Evolutionary conservation across 2,329 filamentous ascomycete species (phyloP).

Genomic region (Tolypocladium nubicola): DNA sequence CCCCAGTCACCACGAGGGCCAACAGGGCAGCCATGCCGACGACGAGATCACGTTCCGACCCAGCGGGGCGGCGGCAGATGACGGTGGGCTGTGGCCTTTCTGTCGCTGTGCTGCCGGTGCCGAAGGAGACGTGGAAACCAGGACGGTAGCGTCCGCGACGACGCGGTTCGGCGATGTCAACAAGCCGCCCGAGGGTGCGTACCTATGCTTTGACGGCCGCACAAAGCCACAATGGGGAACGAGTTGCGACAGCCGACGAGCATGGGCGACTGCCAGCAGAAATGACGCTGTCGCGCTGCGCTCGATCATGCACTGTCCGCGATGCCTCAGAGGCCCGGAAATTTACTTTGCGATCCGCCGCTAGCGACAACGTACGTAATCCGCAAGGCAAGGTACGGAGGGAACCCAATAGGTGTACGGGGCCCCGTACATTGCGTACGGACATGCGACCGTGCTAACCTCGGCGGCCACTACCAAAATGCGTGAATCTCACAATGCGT

Average conservation of each 20-base stretch:
- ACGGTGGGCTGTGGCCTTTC: background rate
- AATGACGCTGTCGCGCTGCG: background rate
- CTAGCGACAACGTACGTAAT: background rate
- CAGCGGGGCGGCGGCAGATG: slow-evolving; percentile 3
- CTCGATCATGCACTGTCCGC: background rate
- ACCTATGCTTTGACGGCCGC: background rate
- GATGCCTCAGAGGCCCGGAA: background rate
- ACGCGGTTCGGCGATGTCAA: background rate
- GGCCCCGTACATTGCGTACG: too few relatives aligned
- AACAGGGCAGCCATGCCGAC: background rate
- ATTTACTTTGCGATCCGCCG: background rate
- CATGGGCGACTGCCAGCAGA: background rate
- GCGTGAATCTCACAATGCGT: too few relatives aligned
- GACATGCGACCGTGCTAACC: too few relatives aligned
- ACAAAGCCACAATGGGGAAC: background rate
- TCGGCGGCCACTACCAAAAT: too few relatives aligned
- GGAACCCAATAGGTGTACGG: too few relatives aligned
- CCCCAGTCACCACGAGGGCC: background rate
- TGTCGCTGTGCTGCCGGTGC: background rate
- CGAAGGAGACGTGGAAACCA: background rate
- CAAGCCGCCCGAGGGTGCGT: too few relatives aligned
- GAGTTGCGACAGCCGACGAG: background rate
- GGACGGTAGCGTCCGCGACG: background rate
- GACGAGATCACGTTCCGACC: background rate
- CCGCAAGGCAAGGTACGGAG: background rate